phyloP scores from a whole-genome alignment of 2,329 filamentous ascomycete species.

The Sporothrix mexicana region DNA sequence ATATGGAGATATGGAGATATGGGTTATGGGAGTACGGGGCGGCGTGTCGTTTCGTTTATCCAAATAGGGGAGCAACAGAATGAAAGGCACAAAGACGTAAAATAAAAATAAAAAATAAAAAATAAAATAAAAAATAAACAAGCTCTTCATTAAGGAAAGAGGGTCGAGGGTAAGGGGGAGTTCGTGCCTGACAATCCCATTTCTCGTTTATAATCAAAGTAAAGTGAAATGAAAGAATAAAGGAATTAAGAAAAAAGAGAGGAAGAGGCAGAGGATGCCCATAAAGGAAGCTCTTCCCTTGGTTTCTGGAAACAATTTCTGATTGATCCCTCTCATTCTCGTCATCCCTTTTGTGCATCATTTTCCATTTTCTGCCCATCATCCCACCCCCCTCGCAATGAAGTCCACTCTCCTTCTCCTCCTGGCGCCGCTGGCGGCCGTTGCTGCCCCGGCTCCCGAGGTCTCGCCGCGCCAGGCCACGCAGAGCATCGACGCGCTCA shows the following conservation, averaged over 20 bases:
- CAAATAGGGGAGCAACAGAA: not conserved
- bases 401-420: conserved; percentile 45
- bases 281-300: not conserved
- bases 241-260: too few species aligned
- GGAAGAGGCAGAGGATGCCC: too few species aligned
- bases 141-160: too few species aligned
- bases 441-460: conserved; percentile 44
- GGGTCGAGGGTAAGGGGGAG: not conserved
- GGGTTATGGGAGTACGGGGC: not conserved
- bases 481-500: conserved; percentile 59
- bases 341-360: too few species aligned
- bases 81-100: not conserved
- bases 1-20: not conserved
- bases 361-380: too few species aligned
- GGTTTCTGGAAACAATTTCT: not conserved
- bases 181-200: not conserved
- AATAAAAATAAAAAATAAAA: not conserved
- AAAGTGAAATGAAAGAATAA: too few species aligned
- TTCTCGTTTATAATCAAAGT: not conserved
- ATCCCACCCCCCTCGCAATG: conserved; percentile 37
- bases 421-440: conserved; percentile 48
- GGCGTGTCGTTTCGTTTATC: not conserved
- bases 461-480: conserved; percentile 47
- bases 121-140: not conserved
- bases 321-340: too few species aligned